Conservation (phyloP, 1,284 basidiomycete species). For the Chiua sp. region DNA sequence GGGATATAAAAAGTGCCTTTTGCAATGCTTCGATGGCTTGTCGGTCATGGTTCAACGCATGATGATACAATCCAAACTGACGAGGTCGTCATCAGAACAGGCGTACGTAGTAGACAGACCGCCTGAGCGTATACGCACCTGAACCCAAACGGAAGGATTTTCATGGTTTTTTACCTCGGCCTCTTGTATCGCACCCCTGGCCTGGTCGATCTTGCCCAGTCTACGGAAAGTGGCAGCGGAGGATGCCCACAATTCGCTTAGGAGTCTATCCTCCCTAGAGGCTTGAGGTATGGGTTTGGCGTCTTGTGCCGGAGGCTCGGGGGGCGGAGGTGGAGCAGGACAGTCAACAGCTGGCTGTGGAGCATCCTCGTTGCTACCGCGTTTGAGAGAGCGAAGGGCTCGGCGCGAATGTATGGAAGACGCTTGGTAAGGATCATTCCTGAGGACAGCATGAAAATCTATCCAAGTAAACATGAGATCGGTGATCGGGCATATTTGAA, state of each 20-base stretch:
- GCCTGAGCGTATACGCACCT: conserved; percentile 55
- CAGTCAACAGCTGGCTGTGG: conserved; percentile 41
- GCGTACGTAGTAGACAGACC: neutral
- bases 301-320: conserved; percentile 34
- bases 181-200: conserved; percentile 91
- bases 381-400: conserved; percentile 55
- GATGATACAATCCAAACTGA: conserved; percentile 81
- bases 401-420: conserved; percentile 87
- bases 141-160: conserved; percentile 93
- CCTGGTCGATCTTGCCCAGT: conserved; percentile 88
- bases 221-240: conserved; percentile 94
- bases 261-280: conserved; percentile 70
- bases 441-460: conserved; percentile 71
- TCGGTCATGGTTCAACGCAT: conserved; percentile 58
- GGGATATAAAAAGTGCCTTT: conserved; percentile 82
- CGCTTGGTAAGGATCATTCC: conserved; percentile 73
- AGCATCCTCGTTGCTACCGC: conserved; percentile 40
- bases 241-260: conserved; percentile 93
- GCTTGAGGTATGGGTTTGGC: conserved; percentile 48
- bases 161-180: conserved; percentile 90
- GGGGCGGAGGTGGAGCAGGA: conserved; percentile 48
- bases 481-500: neutral
- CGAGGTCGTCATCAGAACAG: neutral
- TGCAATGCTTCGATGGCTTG: conserved; percentile 79
- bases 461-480: conserved; percentile 7